Conservation (phyloP, 2,329 filamentous ascomycete species). For the Scytalidium sp. region DNA sequence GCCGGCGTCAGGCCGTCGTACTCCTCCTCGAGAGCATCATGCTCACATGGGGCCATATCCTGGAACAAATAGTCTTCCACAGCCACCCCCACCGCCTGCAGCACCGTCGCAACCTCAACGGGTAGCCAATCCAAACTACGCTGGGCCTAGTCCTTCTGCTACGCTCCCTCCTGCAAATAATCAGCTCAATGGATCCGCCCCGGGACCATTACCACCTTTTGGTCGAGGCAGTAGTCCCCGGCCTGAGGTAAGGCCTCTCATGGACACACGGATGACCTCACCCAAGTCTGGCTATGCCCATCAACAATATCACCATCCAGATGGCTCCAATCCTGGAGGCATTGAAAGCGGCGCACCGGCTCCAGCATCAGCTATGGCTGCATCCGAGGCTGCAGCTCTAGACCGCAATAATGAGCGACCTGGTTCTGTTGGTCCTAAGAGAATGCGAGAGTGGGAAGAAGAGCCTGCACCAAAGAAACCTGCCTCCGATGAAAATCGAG, state of each 20-base stretch:
- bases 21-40: slow-evolving; percentile 44
- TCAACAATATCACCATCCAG: slow-evolving; percentile 72
- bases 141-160: slow-evolving; percentile 42
- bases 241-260: slow-evolving; percentile 77
- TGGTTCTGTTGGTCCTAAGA: slow-evolving; percentile 75
- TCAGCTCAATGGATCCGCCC: slow-evolving; percentile 25
- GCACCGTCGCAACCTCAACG: slow-evolving; percentile 46
- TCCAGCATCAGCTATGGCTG: slow-evolving; percentile 62
- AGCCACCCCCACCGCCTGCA: slow-evolving; percentile 51
- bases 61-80: slow-evolving; percentile 29
- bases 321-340: slow-evolving; percentile 34
- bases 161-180: slow-evolving; percentile 40
- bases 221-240: slow-evolving; percentile 72
- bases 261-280: slow-evolving; percentile 87
- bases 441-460: slow-evolving; percentile 90
- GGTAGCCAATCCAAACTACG: slow-evolving; percentile 58
- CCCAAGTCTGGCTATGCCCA: slow-evolving; percentile 83
- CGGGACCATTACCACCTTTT: slow-evolving; percentile 62
- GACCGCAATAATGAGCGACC: slow-evolving; percentile 71
- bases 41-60: slow-evolving; percentile 25
- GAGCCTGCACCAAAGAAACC: slow-evolving; percentile 76
- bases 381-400: slow-evolving; percentile 65
- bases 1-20: slow-evolving; percentile 43
- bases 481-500: slow-evolving; percentile 82
- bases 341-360: slow-evolving; percentile 61